Evolutionary conservation across 768 basidiomycete species (phyloP), one percentile per base, ranked within the genome.

Genomic region (Trametes cingulata): DNA sequence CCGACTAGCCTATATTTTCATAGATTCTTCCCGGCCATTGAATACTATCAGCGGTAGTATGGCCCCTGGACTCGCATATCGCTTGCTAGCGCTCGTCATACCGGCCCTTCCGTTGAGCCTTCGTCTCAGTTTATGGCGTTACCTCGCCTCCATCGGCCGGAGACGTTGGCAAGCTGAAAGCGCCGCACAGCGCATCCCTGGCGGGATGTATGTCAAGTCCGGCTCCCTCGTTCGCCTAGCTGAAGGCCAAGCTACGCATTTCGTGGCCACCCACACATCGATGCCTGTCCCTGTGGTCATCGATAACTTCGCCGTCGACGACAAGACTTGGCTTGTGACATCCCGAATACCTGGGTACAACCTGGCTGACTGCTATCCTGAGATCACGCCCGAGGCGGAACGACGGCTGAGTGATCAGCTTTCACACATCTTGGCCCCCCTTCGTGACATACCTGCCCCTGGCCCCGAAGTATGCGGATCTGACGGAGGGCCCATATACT

Each of bases 201-300:
- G 61, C 2, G 57, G 51, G 25, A 56, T 66, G 59, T 66, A 66
- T 45, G 50, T 61, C 55, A 66, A 66, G 19, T 15, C n/a, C 14
- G 60, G 54, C 9, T 13, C 8, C 14, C 52, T 39, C 14, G 41
- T 62, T 2, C 64, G 57, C 6, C 60, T 47, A 19, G 53, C 51
- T 2, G 66, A 65, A 43, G 63, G 59, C 24, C 22, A 49, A 15
- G 50, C 60, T 6, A 46, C 51, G 25, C 55, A 49, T 22, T 64
- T 49, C 46, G 39, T 67, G 24, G 45, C 47, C 15, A 40, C 29
- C 14, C 59, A 47, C 45, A 64, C 60, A 13, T 9, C 49, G 13
- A 25, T 61, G 3, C 64, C 64, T 1, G 56, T 67, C 48, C 66
- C 66, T 9, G 14, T 61, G 35, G 60, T 65, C 42, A 35, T 67